These are phyloP conservation scores for Calonectria pauciramosa DNA, from an alignment of 2,329 filamentous ascomycete genomes.

Conservation along the genomic window DNA sequence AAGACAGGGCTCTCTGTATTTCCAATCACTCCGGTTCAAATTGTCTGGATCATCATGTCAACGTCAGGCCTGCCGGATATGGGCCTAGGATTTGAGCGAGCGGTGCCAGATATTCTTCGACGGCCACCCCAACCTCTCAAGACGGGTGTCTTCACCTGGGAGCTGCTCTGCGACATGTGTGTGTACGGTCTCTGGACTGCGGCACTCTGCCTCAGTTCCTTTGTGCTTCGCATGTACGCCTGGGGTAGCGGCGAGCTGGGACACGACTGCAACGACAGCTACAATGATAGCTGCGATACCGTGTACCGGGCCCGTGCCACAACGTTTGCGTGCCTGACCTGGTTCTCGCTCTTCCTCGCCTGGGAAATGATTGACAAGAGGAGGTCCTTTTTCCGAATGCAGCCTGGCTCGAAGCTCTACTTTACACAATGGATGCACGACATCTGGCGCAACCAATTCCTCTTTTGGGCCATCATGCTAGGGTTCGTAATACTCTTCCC, in stretches of 20 bases:
- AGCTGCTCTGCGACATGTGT: constrained; percentile 76
- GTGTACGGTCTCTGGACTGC: constrained; percentile 79
- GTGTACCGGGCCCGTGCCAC: constrained; percentile 81
- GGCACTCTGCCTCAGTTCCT: constrained; percentile 72
- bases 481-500: constrained; percentile 65
- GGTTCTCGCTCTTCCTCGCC: constrained; percentile 82
- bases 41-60: constrained; percentile 87
- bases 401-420: constrained; percentile 71
- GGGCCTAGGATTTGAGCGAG: constrained; percentile 81
- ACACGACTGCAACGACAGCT: constrained; percentile 70
- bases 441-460: constrained; percentile 80
- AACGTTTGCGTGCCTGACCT: constrained; percentile 80
- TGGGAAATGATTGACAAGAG: constrained; percentile 85
- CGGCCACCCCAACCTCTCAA: constrained; percentile 75
- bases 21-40: constrained; percentile 80
- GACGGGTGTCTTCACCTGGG: constrained; percentile 74
- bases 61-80: constrained; percentile 82
- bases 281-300: constrained; percentile 67
- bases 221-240: constrained; percentile 74
- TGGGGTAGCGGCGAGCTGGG: constrained; percentile 74
- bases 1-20: constrained; percentile 75
- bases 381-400: constrained; percentile 81
- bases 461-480: constrained; percentile 73
- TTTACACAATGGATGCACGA: constrained; percentile 77
- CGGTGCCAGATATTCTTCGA: constrained; percentile 77